Evolutionary conservation across 2,329 filamentous ascomycete species (phyloP).

Genomic region (Calcarisporium arbuscula): DNA sequence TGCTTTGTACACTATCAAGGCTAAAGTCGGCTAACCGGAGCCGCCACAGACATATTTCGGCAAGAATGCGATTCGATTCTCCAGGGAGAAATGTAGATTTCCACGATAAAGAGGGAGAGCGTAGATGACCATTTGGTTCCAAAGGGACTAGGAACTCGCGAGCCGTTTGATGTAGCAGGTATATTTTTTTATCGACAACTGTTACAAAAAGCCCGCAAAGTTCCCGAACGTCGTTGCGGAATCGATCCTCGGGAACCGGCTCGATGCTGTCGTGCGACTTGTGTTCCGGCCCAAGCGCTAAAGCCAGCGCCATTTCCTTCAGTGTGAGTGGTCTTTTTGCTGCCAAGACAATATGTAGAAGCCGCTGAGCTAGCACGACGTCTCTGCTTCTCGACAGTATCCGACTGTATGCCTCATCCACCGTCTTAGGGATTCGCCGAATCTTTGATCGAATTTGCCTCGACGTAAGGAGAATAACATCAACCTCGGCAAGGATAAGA

Average conservation of each 20-base stretch:
- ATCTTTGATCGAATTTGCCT: too few relatives aligned
- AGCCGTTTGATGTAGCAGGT: constrained; percentile 17
- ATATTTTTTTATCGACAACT: constrained; percentile 12
- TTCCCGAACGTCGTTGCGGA: constrained; percentile 13
- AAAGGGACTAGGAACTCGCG: constrained; percentile 14
- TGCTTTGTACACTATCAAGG: neutral
- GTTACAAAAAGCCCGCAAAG: constrained; percentile 25
- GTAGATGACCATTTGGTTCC: neutral
- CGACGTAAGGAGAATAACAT: constrained; percentile 9
- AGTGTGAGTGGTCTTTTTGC: constrained; percentile 16
- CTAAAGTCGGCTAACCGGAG: constrained; percentile 7
- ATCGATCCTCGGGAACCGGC: constrained; percentile 1
- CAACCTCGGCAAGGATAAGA: constrained; percentile 10
- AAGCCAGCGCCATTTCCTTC: constrained; percentile 15
- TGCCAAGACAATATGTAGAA: constrained; percentile 18
- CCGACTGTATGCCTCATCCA: constrained; percentile 19
- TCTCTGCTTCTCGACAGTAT: constrained; percentile 15
- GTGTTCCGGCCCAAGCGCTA: constrained; percentile 8
- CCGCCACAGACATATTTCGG: constrained; percentile 10
- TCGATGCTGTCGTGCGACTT: constrained; percentile 8
- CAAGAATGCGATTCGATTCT: constrained; percentile 11
- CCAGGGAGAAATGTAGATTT: constrained; percentile 7
- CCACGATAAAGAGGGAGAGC: constrained; percentile 1
- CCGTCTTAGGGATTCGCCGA: constrained; percentile 13
- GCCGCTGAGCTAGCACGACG: constrained; percentile 6